Conservation (phyloP, 768 basidiomycete species). For the Amanita phalloides region DNA sequence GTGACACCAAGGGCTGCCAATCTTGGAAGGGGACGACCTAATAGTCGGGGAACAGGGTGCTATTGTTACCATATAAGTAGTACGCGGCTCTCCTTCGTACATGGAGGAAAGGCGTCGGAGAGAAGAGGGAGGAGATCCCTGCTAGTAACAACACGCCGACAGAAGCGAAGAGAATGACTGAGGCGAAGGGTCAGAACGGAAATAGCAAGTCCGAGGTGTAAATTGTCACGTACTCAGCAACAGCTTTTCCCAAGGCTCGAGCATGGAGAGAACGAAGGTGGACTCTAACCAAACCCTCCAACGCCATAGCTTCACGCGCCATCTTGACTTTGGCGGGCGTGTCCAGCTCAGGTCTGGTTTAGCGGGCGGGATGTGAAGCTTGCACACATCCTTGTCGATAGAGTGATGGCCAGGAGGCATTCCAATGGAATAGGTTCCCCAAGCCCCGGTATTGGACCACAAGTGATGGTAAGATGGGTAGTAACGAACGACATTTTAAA, state of each 20-base stretch:
- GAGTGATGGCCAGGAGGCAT: background rate
- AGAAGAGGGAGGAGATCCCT: slow-evolving; percentile 38
- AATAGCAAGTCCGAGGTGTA: background rate
- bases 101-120: slow-evolving; percentile 45
- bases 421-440: background rate
- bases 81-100: slow-evolving; percentile 45
- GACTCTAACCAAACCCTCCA: slow-evolving; percentile 45
- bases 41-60: background rate
- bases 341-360: slow-evolving; percentile 13
- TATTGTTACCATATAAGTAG: slow-evolving; percentile 50
- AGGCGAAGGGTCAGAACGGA: background rate
- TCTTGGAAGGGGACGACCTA: background rate
- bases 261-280: slow-evolving; percentile 46
- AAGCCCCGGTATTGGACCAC: background rate
- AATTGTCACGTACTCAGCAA: slow-evolving; percentile 32
- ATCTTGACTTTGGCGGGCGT: slow-evolving; percentile 12
- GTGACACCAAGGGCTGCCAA: background rate
- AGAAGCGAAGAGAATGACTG: slow-evolving; percentile 30
- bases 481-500: too few relatives aligned
- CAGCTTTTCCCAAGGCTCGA: slow-evolving; percentile 64
- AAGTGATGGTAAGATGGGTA: background rate
- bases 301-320: slow-evolving; percentile 31
- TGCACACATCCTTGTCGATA: background rate
- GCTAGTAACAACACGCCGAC: slow-evolving; percentile 35
- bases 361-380: background rate